Base-by-base conservation (phyloP, 371 early-diverging fungal species). In the Zychaea mexicana region DNA sequence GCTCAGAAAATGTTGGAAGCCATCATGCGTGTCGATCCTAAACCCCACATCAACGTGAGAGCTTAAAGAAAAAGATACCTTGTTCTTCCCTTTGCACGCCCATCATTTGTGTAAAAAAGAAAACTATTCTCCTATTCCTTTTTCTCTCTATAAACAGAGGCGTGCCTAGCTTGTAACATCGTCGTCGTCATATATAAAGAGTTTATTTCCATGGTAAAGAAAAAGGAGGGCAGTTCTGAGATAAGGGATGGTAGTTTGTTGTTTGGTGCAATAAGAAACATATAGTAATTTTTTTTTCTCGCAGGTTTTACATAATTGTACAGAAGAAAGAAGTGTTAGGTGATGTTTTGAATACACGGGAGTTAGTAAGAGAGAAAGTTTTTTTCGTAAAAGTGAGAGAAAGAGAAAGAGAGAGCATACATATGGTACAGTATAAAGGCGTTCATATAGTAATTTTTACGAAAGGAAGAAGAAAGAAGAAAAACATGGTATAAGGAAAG, bases 1-100 rank as follows among this genome's bases (percentile, higher is more conserved):
- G 74, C 92, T 56, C 79, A 83, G 17, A 90, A 88, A 74, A 70
- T 96, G 61, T 70, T 95, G 28, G 84, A 82, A n/a, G 84, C 90
- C 21, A 85, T 95, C 42, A 75, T 84, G 27, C 83, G 77, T n/a
- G 94, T 91, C 45, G 76, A 91, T 64, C 90, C 92, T 45, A 83
- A 84, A 72, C 85, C 90, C 57, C 90, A 90, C 69, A 62, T 61
- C 46, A 90, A 88, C 66, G 82, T 82, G 57, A 82, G 70, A 70
- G 74, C 61, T 60, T 79, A 72, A 47, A 52, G n/a, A n/a, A n/a
- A n/a, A n/a, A n/a, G n/a, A n/a, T n/a, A n/a, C n/a, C n/a, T n/a
- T n/a, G n/a, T n/a, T n/a, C n/a, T n/a, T n/a, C n/a, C 46, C 36
- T 36, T 10, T 36, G 10, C 36, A 36, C 36, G 1, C 36, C 0